A percentile compares a stretch with the other conserved stretches of the same genome.
Evolutionary conservation across 805 yeast genomes (phyloP).

Genomic region (Wickerhamomyces bovis): DNA sequence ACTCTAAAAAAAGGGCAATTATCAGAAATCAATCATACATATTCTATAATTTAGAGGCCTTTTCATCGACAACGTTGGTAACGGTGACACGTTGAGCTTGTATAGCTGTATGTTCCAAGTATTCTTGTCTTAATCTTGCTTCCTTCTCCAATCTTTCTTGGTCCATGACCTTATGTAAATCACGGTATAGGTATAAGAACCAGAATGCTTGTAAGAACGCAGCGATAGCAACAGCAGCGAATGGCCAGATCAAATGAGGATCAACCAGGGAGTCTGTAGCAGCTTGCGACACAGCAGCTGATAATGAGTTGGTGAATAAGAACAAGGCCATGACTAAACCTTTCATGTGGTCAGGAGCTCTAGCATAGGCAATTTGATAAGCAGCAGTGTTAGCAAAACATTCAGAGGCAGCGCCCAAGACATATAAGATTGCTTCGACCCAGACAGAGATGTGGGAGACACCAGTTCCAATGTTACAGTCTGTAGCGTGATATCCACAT

Average conservation of each 20-base stretch:
- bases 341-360: conserved; percentile 58
- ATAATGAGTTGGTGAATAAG: conserved; percentile 63
- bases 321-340: conserved; percentile 42
- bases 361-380: conserved; percentile 74
- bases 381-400: conserved; percentile 76
- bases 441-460: conserved; percentile 50
- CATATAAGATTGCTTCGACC: conserved; percentile 57
- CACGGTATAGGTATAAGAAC: conserved; percentile 34
- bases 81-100: neutral
- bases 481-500: conserved; percentile 57
- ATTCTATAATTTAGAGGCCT: neutral
- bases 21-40: no score
- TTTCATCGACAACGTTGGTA: neutral
- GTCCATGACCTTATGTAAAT: conserved; percentile 12
- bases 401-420: conserved; percentile 66
- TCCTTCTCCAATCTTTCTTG: conserved; percentile 5
- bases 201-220: conserved; percentile 50
- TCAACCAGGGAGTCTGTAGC: conserved; percentile 60
- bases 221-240: conserved; percentile 53
- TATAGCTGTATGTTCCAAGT: neutral
- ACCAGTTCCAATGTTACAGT: conserved; percentile 32
- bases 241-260: conserved; percentile 66
- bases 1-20: no score
- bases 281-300: conserved; percentile 71
- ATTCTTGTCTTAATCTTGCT: conserved; percentile 1